Evolutionary conservation across 2,329 filamentous ascomycete species (phyloP).

Genomic region (Penicillium griseofulvum): DNA sequence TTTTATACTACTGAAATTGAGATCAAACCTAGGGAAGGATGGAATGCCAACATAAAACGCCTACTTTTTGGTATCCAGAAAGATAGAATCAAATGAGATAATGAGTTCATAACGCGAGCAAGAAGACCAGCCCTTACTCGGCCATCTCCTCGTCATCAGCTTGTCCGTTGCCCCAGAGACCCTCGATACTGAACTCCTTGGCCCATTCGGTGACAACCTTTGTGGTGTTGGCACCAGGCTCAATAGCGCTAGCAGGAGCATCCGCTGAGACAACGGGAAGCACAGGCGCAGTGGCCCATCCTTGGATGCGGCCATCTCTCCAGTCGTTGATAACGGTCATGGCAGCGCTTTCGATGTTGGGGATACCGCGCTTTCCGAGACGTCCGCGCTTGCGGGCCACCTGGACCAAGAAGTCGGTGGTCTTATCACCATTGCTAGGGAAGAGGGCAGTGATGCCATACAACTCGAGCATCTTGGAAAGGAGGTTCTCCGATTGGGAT

Average conservation of each 20-base stretch:
- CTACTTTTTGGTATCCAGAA: constrained; percentile 36
- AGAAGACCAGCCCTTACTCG: constrained; percentile 29
- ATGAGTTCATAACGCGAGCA: constrained; percentile 23
- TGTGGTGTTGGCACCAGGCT: constrained; percentile 64
- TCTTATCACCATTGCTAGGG: constrained; percentile 67
- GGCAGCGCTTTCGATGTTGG: constrained; percentile 82
- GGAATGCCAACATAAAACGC: constrained; percentile 25
- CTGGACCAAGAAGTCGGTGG: constrained; percentile 89
- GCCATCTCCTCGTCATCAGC: constrained; percentile 42
- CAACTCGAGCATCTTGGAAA: constrained; percentile 74
- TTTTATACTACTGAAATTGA: constrained; percentile 13
- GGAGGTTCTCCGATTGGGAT: constrained; percentile 67
- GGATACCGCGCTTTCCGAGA: constrained; percentile 82
- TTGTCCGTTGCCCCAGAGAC: constrained; percentile 73
- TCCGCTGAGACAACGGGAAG: constrained; percentile 52
- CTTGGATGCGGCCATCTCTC: constrained; percentile 91
- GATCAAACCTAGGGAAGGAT: constrained; percentile 17
- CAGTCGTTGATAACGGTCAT: constrained; percentile 96
- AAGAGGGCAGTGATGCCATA: constrained; percentile 84
- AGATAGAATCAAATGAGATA: constrained; percentile 23
- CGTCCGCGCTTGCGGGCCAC: constrained; percentile 90
- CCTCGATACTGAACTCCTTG: constrained; percentile 91
- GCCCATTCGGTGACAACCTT: constrained; percentile 90
- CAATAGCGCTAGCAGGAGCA: constrained; percentile 30
- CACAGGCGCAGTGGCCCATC: constrained; percentile 78